Evolutionary conservation across 805 yeast genomes (phyloP), one percentile per base, ranked within the genome.

Genomic region (Yamadazyma paraphyllophila): DNA sequence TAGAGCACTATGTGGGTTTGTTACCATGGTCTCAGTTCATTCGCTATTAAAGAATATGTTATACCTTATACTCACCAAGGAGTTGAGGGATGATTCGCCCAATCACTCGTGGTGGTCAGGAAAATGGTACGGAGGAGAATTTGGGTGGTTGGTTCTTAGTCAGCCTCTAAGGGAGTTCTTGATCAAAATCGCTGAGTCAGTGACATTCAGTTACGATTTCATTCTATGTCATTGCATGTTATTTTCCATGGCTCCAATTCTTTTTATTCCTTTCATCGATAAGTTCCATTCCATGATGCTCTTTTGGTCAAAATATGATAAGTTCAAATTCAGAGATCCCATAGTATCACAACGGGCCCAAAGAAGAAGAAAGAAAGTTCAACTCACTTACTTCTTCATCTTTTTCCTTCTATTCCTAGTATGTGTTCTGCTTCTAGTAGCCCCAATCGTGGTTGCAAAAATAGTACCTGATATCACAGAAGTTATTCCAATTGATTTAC

Each of bases 41-140:
- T 55, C 68, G 29, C 51, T 66, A 1, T 32, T 75, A 5, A 37
- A 40, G 9, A 39, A 43, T 29, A 55, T 67, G 27, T 66, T 67
- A 32, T 49, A 65, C 4, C 58, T 65, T 2, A 58, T 66, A 27
- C 52, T 77, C 15, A 68, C 77, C 1, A 59, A 75, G 46, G 82
- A 78, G 51, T 53, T 71, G 41, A 60, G 58, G 26, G 69, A 63
- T 17, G 76, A 73, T 49, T 52, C 56, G 36, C 53, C 73, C 1
- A 76, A 77, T 47, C 48, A 65, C 32, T 74, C 78, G 0, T 78
- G 81, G 81, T 78, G 81, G 81, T 70, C 80, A 1, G 82, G 81
- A 0, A 67, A 64, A 40, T 77, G 81, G 81, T 49, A 66, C 15
- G 55, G 52, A 2, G 58, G 65, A 20, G 73, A 69, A 3, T 49